These are phyloP conservation scores for Linnemannia zychae DNA, from an alignment of 192 early-diverging fungal species.

Conservation along the genomic window DNA sequence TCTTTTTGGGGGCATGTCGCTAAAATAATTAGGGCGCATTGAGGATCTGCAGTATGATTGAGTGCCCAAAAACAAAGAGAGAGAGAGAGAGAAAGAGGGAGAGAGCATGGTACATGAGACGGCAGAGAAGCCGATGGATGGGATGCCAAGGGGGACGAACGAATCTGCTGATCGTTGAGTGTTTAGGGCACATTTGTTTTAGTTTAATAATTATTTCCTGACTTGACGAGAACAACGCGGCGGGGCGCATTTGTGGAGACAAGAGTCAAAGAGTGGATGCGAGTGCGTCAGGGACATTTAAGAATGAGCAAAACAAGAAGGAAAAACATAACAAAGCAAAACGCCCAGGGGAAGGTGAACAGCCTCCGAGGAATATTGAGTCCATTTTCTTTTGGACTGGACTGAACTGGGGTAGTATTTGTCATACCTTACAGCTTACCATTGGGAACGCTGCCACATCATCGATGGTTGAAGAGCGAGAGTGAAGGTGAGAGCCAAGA, in stretches of 20 bases:
- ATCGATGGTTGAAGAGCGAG: not conserved
- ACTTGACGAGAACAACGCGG: not conserved
- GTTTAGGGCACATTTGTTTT: not conserved
- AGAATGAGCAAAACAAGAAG: not conserved
- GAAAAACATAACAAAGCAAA: no score
- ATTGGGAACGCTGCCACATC: not conserved
- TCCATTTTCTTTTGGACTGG: not conserved
- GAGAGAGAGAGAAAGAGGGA: not conserved
- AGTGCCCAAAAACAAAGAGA: not conserved
- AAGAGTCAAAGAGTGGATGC: not conserved
- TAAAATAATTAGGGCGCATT: no score
- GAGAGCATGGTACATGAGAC: not conserved
- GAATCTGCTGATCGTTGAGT: not conserved
- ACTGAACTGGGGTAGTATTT: not conserved
- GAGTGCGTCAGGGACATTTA: not conserved
- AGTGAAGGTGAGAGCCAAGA: not conserved
- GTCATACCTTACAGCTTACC: not conserved
- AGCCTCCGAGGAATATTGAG: not conserved
- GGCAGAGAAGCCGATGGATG: not conserved
- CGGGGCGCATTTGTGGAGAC: constrained; percentile 1
- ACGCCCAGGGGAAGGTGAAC: not conserved
- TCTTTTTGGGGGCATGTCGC: no score
- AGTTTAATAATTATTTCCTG: not conserved
- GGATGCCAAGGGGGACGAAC: not conserved
- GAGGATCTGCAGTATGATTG: no score